Conservation (phyloP, 139 green algal genomes). For the Chlorella sp. region DNA sequence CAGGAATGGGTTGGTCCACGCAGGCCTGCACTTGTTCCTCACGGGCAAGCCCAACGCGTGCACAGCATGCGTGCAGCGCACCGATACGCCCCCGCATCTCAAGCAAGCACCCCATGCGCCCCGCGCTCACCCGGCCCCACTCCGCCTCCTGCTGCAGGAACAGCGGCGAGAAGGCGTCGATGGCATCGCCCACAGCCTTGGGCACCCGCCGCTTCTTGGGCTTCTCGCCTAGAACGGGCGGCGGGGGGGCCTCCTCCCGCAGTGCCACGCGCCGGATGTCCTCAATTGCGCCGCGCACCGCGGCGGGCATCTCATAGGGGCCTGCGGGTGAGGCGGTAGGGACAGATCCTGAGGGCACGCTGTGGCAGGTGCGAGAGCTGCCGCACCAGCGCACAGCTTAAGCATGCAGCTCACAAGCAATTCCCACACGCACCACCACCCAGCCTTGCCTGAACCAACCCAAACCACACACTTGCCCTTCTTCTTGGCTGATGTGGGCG, state of each 20-base stretch:
- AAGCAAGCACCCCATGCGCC: no score
- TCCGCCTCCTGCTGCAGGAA: neutral
- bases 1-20: no score
- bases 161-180: neutral
- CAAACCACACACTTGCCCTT: neutral
- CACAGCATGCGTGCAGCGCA: no score
- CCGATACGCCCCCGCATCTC: no score
- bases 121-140: neutral
- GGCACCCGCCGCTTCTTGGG: constrained; percentile 4
- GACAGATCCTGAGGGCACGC: no score
- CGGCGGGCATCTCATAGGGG: constrained; percentile 28
- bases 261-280: neutral
- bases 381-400: neutral
- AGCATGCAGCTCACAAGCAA: neutral
- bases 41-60: no score
- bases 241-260: neutral
- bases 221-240: neutral
- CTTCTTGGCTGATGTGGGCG: neutral
- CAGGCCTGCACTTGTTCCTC: no score
- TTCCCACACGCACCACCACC: neutral
- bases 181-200: neutral
- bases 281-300: constrained; percentile 10
- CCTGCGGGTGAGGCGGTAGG: neutral
- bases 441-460: neutral
- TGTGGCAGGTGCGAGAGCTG: no score